phyloP scores from a whole-genome alignment of 768 basidiomycete genomes.

The Hericium erinaceus region DNA sequence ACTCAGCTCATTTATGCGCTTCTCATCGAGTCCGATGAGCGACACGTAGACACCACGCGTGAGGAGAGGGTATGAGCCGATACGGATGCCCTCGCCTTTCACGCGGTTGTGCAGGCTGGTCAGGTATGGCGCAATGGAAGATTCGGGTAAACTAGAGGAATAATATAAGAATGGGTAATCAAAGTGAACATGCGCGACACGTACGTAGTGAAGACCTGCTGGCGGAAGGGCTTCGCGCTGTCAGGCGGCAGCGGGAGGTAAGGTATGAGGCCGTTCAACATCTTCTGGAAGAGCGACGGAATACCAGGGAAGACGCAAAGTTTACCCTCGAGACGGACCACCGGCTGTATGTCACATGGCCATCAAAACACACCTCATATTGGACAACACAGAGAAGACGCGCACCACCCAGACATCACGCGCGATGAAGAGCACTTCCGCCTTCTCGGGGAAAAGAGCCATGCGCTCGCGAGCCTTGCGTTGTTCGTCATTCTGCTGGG shows the following conservation, averaged over 20 bases:
- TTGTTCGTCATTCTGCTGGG: constrained; percentile 66
- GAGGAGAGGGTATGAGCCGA: constrained; percentile 69
- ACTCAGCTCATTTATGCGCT: constrained; percentile 45
- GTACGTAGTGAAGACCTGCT: constrained; percentile 79
- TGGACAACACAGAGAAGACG: constrained; percentile 5
- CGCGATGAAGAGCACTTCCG: constrained; percentile 73
- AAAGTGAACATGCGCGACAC: constrained; percentile 17
- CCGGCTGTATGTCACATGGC: constrained; percentile 42
- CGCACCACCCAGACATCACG: constrained; percentile 81
- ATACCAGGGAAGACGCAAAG: constrained; percentile 91
- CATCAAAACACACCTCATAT: background rate
- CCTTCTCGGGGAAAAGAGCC: constrained; percentile 78
- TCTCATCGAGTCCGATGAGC: constrained; percentile 39
- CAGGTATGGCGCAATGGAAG: constrained; percentile 80
- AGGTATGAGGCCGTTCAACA: constrained; percentile 63
- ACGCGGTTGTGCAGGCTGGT: constrained; percentile 69
- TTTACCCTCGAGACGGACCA: constrained; percentile 77
- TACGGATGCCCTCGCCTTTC: constrained; percentile 64
- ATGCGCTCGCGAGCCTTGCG: constrained; percentile 71
- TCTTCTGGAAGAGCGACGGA: constrained; percentile 72
- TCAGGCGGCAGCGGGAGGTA: constrained; percentile 75
- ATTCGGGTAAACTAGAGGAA: constrained; percentile 46
- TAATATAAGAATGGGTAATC: background rate
- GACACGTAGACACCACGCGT: constrained; percentile 55
- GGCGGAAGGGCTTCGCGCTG: constrained; percentile 61